Conservation (phyloP, 768 basidiomycete genomes). For the Hortiboletus flavorubellus region DNA sequence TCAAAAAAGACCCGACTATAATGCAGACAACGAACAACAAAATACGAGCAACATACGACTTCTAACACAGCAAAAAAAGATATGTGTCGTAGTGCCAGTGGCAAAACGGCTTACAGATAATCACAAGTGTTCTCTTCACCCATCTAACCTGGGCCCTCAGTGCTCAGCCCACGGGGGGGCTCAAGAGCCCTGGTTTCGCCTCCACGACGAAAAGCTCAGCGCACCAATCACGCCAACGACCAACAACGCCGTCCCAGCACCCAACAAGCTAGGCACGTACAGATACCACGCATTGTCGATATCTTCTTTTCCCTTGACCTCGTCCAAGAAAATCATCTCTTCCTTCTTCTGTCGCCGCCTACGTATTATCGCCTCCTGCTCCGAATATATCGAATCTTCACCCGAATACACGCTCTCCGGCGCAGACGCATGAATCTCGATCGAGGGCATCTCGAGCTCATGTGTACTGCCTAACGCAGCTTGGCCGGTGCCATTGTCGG, state of each 20-base stretch:
- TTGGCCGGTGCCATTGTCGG: conserved; percentile 39
- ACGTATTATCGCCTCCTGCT: conserved; percentile 34
- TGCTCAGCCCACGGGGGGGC: not conserved
- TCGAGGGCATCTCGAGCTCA: conserved; percentile 66
- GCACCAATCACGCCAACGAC: conserved; percentile 78
- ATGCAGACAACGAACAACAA: not conserved
- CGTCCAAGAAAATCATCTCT: conserved; percentile 46
- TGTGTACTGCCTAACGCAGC: conserved; percentile 28
- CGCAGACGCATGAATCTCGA: conserved; percentile 43
- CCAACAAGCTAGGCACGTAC: conserved; percentile 74
- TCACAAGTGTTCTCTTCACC: not conserved
- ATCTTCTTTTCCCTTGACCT: conserved; percentile 47
- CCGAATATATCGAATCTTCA: conserved; percentile 26
- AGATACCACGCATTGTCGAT: conserved; percentile 77
- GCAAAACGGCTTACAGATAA: conserved; percentile 9
- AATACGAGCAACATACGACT: not conserved
- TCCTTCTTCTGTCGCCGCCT: conserved; percentile 57
- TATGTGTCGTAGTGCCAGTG: conserved; percentile 11
- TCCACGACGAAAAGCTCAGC: conserved; percentile 67
- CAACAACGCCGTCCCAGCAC: conserved; percentile 79
- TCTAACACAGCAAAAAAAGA: conserved; percentile 17
- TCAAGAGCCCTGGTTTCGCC: conserved; percentile 62
- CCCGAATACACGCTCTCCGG: conserved; percentile 29
- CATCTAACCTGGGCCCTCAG: not conserved
- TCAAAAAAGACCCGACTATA: not conserved